phyloP scores from a whole-genome alignment of 2,329 filamentous ascomycete species.

The Stachybotrys elegans region DNA sequence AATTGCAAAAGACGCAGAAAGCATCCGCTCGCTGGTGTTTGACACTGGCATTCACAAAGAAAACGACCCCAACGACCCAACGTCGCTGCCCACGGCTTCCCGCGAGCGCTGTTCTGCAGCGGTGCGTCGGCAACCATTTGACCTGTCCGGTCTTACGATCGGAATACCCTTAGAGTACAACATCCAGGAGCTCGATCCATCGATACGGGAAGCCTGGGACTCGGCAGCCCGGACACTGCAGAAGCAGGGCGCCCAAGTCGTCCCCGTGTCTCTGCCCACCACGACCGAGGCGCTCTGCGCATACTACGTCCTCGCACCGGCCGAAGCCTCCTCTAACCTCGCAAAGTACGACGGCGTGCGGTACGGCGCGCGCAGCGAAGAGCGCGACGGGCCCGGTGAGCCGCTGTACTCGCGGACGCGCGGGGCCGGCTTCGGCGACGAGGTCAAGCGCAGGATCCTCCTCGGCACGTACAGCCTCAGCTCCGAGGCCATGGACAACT shows the following conservation, averaged over 20 bases:
- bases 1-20: conserved; percentile 50
- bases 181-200: conserved; percentile 68
- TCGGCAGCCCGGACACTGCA: conserved; percentile 55
- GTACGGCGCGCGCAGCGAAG: conserved; percentile 61
- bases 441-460: conserved; percentile 82
- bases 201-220: conserved; percentile 67
- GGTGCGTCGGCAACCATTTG: conserved; percentile 15
- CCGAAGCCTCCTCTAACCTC: conserved; percentile 92
- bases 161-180: conserved; percentile 77
- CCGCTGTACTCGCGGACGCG: conserved; percentile 73
- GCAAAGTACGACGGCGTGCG: conserved; percentile 97
- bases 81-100: conserved; percentile 55
- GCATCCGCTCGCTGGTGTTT: conserved; percentile 46
- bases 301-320: conserved; percentile 93
- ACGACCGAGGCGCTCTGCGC: conserved; percentile 83
- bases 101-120: conserved; percentile 42
- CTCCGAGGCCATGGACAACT: conserved; percentile 88
- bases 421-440: conserved; percentile 69
- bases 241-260: conserved; percentile 62
- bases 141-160: conserved; percentile 37
- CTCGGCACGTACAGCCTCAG: conserved; percentile 87
- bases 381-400: conserved; percentile 51
- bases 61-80: conserved; percentile 70
- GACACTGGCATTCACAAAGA: conserved; percentile 43
- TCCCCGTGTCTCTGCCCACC: conserved; percentile 73